phyloP scores from a whole-genome alignment of 2,329 filamentous ascomycete genomes.

The Diaporthe sp. region DNA sequence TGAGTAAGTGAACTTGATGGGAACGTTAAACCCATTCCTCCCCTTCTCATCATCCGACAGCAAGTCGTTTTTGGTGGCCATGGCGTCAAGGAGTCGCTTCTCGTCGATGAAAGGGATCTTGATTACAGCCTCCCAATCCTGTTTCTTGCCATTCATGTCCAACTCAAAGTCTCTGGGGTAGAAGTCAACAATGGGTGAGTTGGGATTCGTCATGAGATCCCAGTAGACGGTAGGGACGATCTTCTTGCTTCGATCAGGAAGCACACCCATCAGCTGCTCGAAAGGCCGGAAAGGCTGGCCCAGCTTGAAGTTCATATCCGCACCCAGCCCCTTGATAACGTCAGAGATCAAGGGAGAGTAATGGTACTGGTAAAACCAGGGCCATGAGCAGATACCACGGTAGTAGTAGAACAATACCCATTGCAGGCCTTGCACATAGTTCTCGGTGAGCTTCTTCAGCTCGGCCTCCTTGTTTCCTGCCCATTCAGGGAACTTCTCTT shows the following conservation, averaged over 20 bases:
- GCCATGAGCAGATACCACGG: constrained; percentile 95
- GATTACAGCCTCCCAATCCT: constrained; percentile 99
- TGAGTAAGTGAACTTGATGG: constrained; percentile 92
- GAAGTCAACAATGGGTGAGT: constrained; percentile 96
- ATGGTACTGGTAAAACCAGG: constrained; percentile 97
- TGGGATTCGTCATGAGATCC: constrained; percentile 89
- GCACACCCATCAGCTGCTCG: constrained; percentile 97
- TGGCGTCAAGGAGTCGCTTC: constrained; percentile 83
- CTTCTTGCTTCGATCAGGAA: constrained; percentile 96
- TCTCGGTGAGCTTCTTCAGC: constrained; percentile 86
- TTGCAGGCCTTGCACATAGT: constrained; percentile 96
- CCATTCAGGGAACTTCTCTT: constrained; percentile 90
- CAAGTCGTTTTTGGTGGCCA: constrained; percentile 84
- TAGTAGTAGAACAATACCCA: constrained; percentile 99
- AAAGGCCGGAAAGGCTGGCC: constrained; percentile 96
- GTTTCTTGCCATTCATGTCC: constrained; percentile 99
- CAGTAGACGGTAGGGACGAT: constrained; percentile 92
- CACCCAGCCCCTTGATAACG: constrained; percentile 87
- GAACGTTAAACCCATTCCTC: constrained; percentile 91
- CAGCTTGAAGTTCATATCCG: constrained; percentile 91
- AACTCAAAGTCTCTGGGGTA: constrained; percentile 97
- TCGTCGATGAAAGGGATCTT: constrained; percentile 99
- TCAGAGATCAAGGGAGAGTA: constrained; percentile 96
- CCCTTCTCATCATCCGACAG: constrained; percentile 83
- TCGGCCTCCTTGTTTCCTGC: constrained; percentile 81